Evolutionary conservation across 805 yeast species (phyloP).

Genomic region (Monosporozyma aerobia): DNA sequence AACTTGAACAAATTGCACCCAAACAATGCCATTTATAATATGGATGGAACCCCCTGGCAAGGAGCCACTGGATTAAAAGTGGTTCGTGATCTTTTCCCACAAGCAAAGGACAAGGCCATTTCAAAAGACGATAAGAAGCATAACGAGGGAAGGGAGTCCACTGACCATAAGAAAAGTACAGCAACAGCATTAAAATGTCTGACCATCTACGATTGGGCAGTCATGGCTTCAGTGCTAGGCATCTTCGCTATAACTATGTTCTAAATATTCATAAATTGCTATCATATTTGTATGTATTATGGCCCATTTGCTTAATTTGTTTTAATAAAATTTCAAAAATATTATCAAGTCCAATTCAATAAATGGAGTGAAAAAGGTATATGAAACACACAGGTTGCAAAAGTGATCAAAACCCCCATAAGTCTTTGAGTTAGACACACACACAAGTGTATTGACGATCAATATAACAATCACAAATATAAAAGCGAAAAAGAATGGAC

Average conservation of each 20-base stretch:
- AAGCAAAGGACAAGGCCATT: neutral
- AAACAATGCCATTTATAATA: conserved; percentile 11
- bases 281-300: neutral
- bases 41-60: neutral
- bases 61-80: neutral
- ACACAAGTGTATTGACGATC: neutral
- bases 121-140: neutral
- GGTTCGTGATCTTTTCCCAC: neutral
- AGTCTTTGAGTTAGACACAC: too few species aligned
- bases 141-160: neutral
- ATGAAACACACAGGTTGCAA: too few species aligned
- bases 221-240: neutral
- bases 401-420: too few species aligned
- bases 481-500: conserved; percentile 15
- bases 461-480: conserved; percentile 1
- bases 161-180: neutral
- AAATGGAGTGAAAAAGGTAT: too few species aligned
- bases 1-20: conserved; percentile 36
- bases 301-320: neutral
- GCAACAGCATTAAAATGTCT: neutral
- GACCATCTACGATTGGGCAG: neutral
- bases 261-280: neutral
- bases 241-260: neutral
- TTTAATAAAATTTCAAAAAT: neutral
- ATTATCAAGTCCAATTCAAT: too few species aligned